Percentiles rank a stretch among this genome's conserved stretches.
These are phyloP conservation scores for Pseudozyma thailandica DNA, from an alignment of 1,284 basidiomycete species.

Conservation along the genomic window DNA sequence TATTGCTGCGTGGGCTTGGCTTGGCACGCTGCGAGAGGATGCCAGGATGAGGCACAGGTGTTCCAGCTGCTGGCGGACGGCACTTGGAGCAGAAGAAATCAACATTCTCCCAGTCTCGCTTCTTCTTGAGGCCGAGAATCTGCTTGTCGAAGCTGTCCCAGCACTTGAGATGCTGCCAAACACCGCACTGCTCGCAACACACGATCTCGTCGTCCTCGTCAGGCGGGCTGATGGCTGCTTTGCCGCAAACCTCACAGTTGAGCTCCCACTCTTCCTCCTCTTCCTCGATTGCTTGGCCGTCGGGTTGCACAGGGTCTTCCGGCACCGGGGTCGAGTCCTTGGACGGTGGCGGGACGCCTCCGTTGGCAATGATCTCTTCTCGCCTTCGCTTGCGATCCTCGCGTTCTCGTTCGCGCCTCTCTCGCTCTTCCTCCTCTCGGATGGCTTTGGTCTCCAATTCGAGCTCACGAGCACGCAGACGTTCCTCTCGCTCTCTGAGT, in stretches of 20 bases:
- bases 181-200: constrained; percentile 80
- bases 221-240: constrained; percentile 74
- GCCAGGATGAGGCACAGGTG: constrained; percentile 33
- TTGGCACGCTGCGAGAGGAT: constrained; percentile 25
- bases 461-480: constrained; percentile 66
- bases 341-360: constrained; percentile 42
- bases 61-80: constrained; percentile 36
- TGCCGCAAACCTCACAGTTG: constrained; percentile 82
- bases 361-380: constrained; percentile 73
- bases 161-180: constrained; percentile 73
- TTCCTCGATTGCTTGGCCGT: constrained; percentile 15
- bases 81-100: constrained; percentile 61
- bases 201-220: constrained; percentile 81
- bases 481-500: constrained; percentile 69
- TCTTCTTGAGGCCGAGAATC: constrained; percentile 33
- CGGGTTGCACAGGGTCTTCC: constrained; percentile 5
- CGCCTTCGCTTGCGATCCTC: constrained; percentile 73
- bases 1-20: constrained; percentile 31
- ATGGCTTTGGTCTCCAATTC: constrained; percentile 58
- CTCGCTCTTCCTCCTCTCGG: constrained; percentile 59
- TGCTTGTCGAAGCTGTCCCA: constrained; percentile 64
- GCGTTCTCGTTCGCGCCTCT: constrained; percentile 48
- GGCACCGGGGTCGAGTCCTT: constrained; percentile 39
- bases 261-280: constrained; percentile 79
- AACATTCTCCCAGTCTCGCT: constrained; percentile 53